phyloP scores from a whole-genome alignment of 305 asterid genomes.

The Ilex paraguariensis region DNA sequence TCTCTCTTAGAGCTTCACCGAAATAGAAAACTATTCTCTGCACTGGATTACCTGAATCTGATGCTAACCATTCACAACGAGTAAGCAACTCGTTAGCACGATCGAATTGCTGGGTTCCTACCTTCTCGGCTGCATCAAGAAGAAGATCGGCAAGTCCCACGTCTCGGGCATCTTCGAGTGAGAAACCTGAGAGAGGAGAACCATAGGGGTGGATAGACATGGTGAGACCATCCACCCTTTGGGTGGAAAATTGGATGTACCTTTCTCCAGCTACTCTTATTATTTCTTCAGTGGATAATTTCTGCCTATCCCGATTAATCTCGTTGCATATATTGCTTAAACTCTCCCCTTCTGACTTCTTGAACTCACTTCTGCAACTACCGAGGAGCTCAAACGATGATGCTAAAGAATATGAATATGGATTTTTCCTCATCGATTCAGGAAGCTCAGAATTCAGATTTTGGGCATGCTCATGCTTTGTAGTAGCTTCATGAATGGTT shows the following conservation, averaged over 20 bases:
- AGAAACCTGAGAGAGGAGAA: conserved; percentile 33
- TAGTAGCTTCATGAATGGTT: background rate
- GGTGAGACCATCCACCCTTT: conserved; percentile 41
- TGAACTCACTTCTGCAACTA: conserved; percentile 24
- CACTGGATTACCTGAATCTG: conserved; percentile 38
- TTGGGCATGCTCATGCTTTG: background rate
- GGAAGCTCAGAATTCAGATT: background rate
- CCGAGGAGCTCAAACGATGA: conserved; percentile 8
- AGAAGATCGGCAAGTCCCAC: conserved; percentile 47
- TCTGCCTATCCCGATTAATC: conserved; percentile 3
- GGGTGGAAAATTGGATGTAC: conserved; percentile 48
- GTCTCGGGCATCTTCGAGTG: conserved; percentile 40
- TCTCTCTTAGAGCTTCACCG: conserved; percentile 40
- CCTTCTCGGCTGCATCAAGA: conserved; percentile 45
- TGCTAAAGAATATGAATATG: conserved; percentile 21
- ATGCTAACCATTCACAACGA: conserved; percentile 38
- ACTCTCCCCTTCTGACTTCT: conserved; percentile 11
- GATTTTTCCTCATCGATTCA: background rate
- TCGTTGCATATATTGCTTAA: background rate
- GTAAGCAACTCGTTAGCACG: conserved; percentile 32
- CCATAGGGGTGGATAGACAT: conserved; percentile 48
- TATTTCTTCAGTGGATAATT: conserved; percentile 36
- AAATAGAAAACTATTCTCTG: conserved; percentile 53
- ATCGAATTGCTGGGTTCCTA: conserved; percentile 25
- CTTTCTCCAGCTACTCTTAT: conserved; percentile 48